Evolutionary conservation across 495 filamentous ascomycete genomes (phyloP), one percentile per base, ranked within the genome.

Genomic region (Hypomontagnella monticulosa): DNA sequence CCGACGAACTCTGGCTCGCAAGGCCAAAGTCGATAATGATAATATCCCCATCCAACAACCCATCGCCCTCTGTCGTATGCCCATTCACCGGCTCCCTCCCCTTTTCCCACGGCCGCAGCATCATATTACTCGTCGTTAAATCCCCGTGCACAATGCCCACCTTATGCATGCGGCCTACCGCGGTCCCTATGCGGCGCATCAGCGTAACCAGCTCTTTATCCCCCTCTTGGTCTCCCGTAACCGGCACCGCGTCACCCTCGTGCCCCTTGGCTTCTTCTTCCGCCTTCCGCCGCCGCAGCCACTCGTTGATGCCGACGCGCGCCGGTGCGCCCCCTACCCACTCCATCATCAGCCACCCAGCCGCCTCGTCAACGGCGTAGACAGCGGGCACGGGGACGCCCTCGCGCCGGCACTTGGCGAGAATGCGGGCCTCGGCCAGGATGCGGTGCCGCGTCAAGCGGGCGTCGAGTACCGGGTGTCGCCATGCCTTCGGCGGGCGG

Each of bases 61-160:
- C 73, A 27, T 65, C 72, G 4, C 67, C 70, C 9, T 44, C 70
- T 8, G 38, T 49, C 7, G 40, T 46, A 4, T 56, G 47, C 14
- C 62, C 70, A 18, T 57, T 63, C 57, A 61, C 43, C 43, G 62
- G 37, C 18, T 46, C 69, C 33, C 47, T 16, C 15, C 41, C 47
- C 65, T 56, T 44, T 19, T 69, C 71, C 66, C 69, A 70, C 32
- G 80, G 79, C 54, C 89, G 74, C 46, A 99, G 75, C 87, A 99
- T 97, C 76, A 99, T 80, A 79, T 99, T 99, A 78, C 93, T 97
- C 57, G 94, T 99, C 59, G 96, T 99, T 79, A 99, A 78, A 79
- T 99, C 95, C 42, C 95, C 95, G 81, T 99, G 95, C 47, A 96
- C 85, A 41, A 97, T 87, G 12, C 95, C 94, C 15, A 85, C 83